Conservation (phyloP, 352 stramenopile species). For the Globisporangium perplexum region DNA sequence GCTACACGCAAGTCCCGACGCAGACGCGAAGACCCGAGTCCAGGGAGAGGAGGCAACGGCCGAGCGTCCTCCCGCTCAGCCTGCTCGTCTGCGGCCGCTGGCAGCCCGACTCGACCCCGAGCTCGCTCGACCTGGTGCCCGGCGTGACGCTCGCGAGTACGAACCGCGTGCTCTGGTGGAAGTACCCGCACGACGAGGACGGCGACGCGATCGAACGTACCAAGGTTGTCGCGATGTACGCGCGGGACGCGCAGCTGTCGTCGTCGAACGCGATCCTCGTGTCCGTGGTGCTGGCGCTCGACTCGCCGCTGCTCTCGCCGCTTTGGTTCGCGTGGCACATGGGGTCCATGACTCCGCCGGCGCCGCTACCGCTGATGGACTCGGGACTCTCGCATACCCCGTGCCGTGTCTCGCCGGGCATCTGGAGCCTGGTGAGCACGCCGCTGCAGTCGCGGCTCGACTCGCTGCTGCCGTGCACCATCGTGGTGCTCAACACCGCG, state of each 20-base stretch:
- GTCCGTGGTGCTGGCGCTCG: constrained; percentile 49
- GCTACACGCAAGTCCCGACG: background rate
- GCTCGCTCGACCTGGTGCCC: constrained; percentile 31
- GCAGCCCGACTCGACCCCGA: constrained; percentile 16
- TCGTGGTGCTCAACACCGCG: constrained; percentile 41
- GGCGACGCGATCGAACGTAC: constrained; percentile 28
- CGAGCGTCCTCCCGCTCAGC: constrained; percentile 36
- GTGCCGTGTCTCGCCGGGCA: constrained; percentile 21
- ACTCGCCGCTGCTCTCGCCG: constrained; percentile 47
- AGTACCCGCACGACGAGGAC: constrained; percentile 19
- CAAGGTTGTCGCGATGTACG: constrained; percentile 47
- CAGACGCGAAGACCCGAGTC: background rate
- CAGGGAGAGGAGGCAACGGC: constrained; percentile 5
- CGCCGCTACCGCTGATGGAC: constrained; percentile 13
- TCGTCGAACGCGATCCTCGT: constrained; percentile 64
- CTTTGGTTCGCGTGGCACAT: constrained; percentile 63
- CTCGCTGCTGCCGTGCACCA: constrained; percentile 39
- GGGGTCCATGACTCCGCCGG: constrained; percentile 42
- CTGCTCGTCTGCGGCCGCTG: constrained; percentile 52
- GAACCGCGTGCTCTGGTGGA: constrained; percentile 48
- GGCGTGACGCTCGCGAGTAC: constrained; percentile 34
- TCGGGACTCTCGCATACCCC: constrained; percentile 4
- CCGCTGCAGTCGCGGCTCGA: constrained; percentile 44
- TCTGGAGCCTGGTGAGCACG: constrained; percentile 20
- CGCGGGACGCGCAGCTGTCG: constrained; percentile 37